Conservation (phyloP, 768 basidiomycete genomes). For the Russula olivacea region DNA sequence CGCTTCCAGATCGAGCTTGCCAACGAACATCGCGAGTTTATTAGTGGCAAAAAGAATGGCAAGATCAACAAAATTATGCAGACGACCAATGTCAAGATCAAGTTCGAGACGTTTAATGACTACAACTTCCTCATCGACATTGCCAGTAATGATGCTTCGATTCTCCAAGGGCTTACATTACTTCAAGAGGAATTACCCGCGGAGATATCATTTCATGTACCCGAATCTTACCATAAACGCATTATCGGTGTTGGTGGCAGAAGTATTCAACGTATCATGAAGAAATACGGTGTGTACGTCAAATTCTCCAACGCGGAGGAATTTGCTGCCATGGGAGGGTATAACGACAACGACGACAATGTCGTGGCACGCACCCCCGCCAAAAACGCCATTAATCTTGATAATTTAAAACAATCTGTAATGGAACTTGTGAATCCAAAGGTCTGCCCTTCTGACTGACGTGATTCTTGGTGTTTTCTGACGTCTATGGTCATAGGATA, state of each 20-base stretch:
- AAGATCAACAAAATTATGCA: constrained; percentile 99
- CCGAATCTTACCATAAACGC: constrained; percentile 96
- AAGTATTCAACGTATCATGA: constrained; percentile 99
- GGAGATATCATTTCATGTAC: constrained; percentile 97
- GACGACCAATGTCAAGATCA: constrained; percentile 93
- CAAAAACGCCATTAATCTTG: constrained; percentile 93
- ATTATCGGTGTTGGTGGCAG: constrained; percentile 98
- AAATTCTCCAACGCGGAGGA: constrained; percentile 99
- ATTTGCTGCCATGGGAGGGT: constrained; percentile 89
- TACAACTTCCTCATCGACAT: constrained; percentile 93
- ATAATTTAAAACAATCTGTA: constrained; percentile 90
- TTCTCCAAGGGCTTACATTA: constrained; percentile 80
- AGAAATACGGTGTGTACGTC: constrained; percentile 98
- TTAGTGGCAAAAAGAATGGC: constrained; percentile 98
- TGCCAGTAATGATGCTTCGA: constrained; percentile 75
- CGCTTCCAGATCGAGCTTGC: constrained; percentile 97
- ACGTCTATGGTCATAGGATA: constrained; percentile 54
- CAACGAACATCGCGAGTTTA: constrained; percentile 97
- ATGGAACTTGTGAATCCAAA: constrained; percentile 98
- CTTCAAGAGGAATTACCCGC: constrained; percentile 97
- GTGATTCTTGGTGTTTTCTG: constrained; percentile 8
- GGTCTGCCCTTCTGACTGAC: constrained; percentile 40
- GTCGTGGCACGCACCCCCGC: constrained; percentile 97
- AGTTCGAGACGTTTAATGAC: constrained; percentile 97
- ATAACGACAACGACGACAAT: constrained; percentile 97